Percentiles rank a stretch among this genome's conserved stretches.
phyloP scores from a whole-genome alignment of 2,329 filamentous ascomycete species.

The Ophiostoma tasmaniense region DNA sequence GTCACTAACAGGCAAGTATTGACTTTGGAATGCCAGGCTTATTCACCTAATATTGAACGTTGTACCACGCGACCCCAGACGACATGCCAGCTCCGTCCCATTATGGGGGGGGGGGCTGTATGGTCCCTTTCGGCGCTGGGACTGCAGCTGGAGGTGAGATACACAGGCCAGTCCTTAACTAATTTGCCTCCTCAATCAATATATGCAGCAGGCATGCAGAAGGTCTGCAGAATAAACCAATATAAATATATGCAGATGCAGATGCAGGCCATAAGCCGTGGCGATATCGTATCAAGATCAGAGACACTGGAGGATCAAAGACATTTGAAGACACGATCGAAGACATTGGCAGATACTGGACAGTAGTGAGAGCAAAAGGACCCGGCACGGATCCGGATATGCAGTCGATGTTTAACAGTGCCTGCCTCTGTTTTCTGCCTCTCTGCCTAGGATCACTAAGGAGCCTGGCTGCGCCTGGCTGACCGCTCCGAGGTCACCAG shows the following conservation, averaged over 20 bases:
- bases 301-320: not conserved
- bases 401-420: not conserved
- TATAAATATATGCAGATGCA: not conserved
- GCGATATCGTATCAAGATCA: not conserved
- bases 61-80: not conserved
- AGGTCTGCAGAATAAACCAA: not conserved
- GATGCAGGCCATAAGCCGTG: not conserved
- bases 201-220: not conserved
- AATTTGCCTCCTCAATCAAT: not conserved
- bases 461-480: not conserved
- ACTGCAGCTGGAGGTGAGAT: not conserved
- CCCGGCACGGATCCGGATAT: not conserved
- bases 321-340: not conserved
- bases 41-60: not conserved
- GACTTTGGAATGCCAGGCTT: not conserved
- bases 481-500: not conserved
- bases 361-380: not conserved
- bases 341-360: not conserved
- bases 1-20: not conserved
- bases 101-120: too few relatives aligned
- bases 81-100: not conserved
- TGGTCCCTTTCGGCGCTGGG: not conserved
- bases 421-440: not conserved
- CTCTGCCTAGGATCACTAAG: not conserved
- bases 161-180: not conserved